Evolutionary conservation across 352 stramenopile genomes (phyloP).

Genomic region (Elongisporangium senticosum): DNA sequence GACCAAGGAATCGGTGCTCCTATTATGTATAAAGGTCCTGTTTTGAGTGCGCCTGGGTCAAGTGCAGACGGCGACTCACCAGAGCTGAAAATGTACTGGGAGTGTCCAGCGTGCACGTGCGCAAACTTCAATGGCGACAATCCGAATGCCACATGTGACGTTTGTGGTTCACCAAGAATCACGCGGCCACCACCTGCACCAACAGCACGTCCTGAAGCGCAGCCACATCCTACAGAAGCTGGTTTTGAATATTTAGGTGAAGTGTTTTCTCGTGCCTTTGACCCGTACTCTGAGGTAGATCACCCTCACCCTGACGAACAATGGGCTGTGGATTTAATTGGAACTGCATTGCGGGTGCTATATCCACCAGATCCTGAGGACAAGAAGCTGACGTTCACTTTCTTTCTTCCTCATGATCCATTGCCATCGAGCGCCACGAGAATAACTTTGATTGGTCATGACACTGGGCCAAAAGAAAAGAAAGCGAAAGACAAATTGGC

Average conservation of each 20-base stretch:
- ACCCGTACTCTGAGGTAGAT: constrained; percentile 79
- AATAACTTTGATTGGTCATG: constrained; percentile 58
- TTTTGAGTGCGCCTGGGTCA: constrained; percentile 1
- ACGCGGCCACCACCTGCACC: constrained; percentile 13
- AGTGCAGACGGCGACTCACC: constrained; percentile 14
- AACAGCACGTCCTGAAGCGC: constrained; percentile 9
- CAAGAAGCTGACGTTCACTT: constrained; percentile 73
- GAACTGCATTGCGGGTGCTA: constrained; percentile 45
- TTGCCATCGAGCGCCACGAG: constrained; percentile 33
- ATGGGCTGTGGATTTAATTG: constrained; percentile 73
- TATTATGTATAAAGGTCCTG: constrained; percentile 27
- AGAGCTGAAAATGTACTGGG: constrained; percentile 87
- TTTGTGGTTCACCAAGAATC: constrained; percentile 58
- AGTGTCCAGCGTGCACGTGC: constrained; percentile 77
- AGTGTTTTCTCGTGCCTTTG: constrained; percentile 61
- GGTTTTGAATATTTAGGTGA: constrained; percentile 59
- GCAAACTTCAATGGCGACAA: constrained; percentile 87
- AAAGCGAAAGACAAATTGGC: constrained; percentile 66
- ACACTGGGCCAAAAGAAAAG: constrained; percentile 68
- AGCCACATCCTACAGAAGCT: constrained; percentile 20
- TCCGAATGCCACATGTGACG: constrained; percentile 65
- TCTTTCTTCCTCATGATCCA: constrained; percentile 64
- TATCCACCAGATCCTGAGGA: constrained; percentile 73
- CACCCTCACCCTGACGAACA: constrained; percentile 55
- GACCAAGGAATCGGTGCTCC: constrained; percentile 80